phyloP scores from a whole-genome alignment of 2,329 filamentous ascomycete species.

The Claviceps spartinae region DNA sequence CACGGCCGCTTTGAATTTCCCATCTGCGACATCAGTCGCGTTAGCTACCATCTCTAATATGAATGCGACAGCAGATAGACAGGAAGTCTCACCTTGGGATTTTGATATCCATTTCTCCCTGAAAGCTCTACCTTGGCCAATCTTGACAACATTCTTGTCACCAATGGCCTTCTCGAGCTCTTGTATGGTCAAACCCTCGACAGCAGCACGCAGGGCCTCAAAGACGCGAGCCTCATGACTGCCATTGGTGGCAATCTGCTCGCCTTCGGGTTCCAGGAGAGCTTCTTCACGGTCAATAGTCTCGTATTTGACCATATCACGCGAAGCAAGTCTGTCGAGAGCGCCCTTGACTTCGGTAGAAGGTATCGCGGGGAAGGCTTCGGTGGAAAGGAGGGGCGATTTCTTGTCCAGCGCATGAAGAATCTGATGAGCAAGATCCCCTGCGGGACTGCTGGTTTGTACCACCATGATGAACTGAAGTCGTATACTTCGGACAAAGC shows the following conservation, averaged over 20 bases:
- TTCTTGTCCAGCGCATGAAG: conserved; percentile 51
- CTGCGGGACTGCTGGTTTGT: conserved; percentile 21
- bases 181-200: conserved; percentile 70
- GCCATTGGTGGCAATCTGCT: conserved; percentile 58
- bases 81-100: conserved; percentile 34
- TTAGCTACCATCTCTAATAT: background rate
- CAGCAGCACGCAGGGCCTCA: conserved; percentile 53
- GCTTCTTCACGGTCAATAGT: conserved; percentile 69
- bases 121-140: conserved; percentile 93
- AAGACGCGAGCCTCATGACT: conserved; percentile 77
- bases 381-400: conserved; percentile 52
- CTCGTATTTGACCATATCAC: conserved; percentile 79
- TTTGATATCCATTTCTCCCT: conserved; percentile 61
- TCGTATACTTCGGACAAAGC: background rate
- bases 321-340: conserved; percentile 70
- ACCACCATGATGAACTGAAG: conserved; percentile 25
- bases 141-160: conserved; percentile 59
- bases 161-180: conserved; percentile 59
- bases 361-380: conserved; percentile 53
- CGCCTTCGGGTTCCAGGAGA: conserved; percentile 59
- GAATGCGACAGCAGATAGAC: background rate
- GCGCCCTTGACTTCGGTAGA: conserved; percentile 69
- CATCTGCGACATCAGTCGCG: conserved; percentile 3
- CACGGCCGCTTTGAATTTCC: conserved; percentile 6
- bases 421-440: conserved; percentile 50